A percentile compares a stretch with the other conserved stretches of the same genome.
These are phyloP conservation scores for Hordeum vulgare DNA, from an alignment of 176 grass and related monocot species.

Conservation along the genomic window DNA sequence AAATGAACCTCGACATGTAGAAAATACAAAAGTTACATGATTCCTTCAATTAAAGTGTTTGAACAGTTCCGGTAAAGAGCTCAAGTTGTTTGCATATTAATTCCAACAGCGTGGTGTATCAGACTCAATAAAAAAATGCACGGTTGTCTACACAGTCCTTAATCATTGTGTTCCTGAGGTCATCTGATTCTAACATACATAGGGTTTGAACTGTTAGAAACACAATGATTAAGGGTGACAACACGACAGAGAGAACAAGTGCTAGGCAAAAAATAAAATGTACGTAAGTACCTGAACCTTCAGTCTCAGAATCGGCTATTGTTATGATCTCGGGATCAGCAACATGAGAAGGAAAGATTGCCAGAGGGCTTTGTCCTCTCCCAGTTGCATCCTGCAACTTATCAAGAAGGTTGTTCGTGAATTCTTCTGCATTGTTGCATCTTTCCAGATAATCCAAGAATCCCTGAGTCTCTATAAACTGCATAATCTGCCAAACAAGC, in stretches of 20 bases:
- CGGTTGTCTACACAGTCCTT: neutral
- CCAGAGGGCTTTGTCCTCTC: constrained; percentile 74
- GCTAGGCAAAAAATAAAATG: neutral
- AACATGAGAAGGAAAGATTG: constrained; percentile 79
- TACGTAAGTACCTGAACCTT: constrained; percentile 48
- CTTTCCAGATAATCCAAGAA: constrained; percentile 99
- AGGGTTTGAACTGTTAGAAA: constrained; percentile 7
- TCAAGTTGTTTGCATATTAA: constrained; percentile 1
- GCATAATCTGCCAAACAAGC: constrained; percentile 70
- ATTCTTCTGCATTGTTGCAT: constrained; percentile 86
- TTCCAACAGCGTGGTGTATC: neutral
- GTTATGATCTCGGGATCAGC: constrained; percentile 86
- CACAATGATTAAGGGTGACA: neutral
- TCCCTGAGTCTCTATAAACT: constrained; percentile 98
- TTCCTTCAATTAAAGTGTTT: constrained; percentile 9
- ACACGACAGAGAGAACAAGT: neutral
- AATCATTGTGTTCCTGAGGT: neutral
- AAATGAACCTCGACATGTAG: constrained; percentile 3
- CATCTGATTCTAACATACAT: constrained; percentile 4
- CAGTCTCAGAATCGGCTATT: constrained; percentile 69
- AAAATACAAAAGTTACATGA: constrained; percentile 6
- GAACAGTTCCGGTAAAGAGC: constrained; percentile 3
- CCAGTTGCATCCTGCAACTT: constrained; percentile 98
- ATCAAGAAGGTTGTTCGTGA: constrained; percentile 77
- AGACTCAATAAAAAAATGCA: constrained; percentile 20